Evolutionary conservation across 2,329 filamentous ascomycete species (phyloP), one percentile per base, ranked within the genome.

Genomic region (Talaromyces islandicus): DNA sequence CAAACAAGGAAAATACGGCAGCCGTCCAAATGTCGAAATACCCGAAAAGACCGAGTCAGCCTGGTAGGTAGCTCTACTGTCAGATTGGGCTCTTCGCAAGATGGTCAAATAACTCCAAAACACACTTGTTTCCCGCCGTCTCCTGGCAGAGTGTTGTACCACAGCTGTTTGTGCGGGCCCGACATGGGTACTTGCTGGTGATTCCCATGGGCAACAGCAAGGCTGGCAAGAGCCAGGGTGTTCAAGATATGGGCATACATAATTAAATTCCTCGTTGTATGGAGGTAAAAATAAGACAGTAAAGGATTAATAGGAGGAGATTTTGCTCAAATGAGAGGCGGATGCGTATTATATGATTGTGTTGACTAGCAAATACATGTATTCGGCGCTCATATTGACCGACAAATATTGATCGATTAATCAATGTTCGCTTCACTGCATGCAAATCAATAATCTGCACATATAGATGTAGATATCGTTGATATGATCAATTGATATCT

Each of bases 11-110:
- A 83, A 84, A 75, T 95, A 94, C 6, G 87, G 86, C 48, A 94
- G 78, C 56, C 90, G 86, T 11, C 90, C 91, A 70, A 94, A 94
- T 7, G 91, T 95, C 0, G 88, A 89, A 69, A 95, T 94, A 29
- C 91, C 91, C 1, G 89, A 93, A 76, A 94, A 95, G 60, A 94
- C 90, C 0, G 90, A 92, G 73, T 95, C 90, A 62, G 90, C 90
- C 88, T 92, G 14, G 7, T 24, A 60, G 38, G 50, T 21, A 4
- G n/a, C 9, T 24, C 19, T 10, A 5, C 9, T 53, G 58, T 41
- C 46, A 38, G 48, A 56, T 41, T 51, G 63, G 4, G n/a, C 11
- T 11, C 21, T 17, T 50, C 17, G 63, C 21, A 51, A 9, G 12
- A 46, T 6, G 12, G 6, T 46, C 24, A 51, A 51, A 29, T 12